phyloP scores from a whole-genome alignment of 2,329 filamentous ascomycete species.

The Sporothrix humicola region DNA sequence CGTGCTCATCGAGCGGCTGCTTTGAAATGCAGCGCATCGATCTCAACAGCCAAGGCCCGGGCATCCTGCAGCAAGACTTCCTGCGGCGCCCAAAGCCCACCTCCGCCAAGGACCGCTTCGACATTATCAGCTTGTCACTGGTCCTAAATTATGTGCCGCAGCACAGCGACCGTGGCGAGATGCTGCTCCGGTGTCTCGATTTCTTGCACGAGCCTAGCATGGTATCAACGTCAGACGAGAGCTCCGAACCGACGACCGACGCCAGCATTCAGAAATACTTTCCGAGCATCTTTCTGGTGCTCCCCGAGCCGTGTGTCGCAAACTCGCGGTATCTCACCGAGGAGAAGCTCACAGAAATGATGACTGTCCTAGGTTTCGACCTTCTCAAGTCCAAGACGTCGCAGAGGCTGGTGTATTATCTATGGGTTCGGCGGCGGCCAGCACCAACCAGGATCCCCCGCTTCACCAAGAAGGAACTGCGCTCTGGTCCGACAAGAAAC shows the following conservation, averaged over 20 bases:
- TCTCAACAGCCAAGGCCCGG: conserved; percentile 80
- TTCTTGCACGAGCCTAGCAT: conserved; percentile 62
- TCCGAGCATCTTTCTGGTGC: conserved; percentile 82
- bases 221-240: conserved; percentile 22
- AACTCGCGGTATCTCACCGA: conserved; percentile 92
- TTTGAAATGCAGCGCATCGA: conserved; percentile 87
- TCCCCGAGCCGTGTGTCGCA: conserved; percentile 83
- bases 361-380: conserved; percentile 76
- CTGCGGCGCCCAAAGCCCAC: conserved; percentile 81
- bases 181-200: conserved; percentile 76
- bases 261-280: conserved; percentile 48
- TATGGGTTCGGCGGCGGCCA: conserved; percentile 67
- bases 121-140: conserved; percentile 88
- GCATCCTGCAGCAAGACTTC: conserved; percentile 89
- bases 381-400: conserved; percentile 72
- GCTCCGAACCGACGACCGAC: conserved; percentile 32
- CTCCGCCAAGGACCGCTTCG: conserved; percentile 69
- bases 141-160: conserved; percentile 95
- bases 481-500: conserved; percentile 77
- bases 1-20: conserved; percentile 72
- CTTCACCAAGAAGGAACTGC: conserved; percentile 77
- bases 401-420: conserved; percentile 83
- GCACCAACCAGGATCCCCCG: conserved; percentile 39
- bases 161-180: conserved; percentile 74
- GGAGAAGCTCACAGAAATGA: conserved; percentile 69